These are phyloP conservation scores for Podila horticola DNA, from an alignment of 192 early-diverging fungal species.

Conservation along the genomic window DNA sequence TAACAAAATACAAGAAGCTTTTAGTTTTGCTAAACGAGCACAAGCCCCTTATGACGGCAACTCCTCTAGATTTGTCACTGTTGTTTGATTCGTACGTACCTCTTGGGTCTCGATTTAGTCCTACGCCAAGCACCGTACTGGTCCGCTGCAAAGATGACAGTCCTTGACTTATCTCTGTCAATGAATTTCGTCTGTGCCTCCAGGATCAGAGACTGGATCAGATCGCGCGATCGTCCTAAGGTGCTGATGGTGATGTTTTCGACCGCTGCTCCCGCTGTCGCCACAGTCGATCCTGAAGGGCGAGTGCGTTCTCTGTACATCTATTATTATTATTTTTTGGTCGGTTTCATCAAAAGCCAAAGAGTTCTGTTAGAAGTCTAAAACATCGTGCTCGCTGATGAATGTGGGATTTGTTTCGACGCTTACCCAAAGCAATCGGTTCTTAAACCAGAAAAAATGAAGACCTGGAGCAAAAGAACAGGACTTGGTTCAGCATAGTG, in stretches of 20 bases:
- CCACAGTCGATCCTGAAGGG: slow-evolving; percentile 29
- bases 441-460: slow-evolving; percentile 65
- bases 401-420: no score
- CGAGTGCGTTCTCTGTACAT: slow-evolving; percentile 52
- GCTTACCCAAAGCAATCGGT: slow-evolving; percentile 60
- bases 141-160: slow-evolving; percentile 73
- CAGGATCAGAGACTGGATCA: slow-evolving; percentile 61
- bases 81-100: slow-evolving; percentile 3
- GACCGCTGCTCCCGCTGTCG: slow-evolving; percentile 30
- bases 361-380: background rate
- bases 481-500: no score
- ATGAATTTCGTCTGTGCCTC: slow-evolving; percentile 66
- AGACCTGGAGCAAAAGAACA: slow-evolving; percentile 55
- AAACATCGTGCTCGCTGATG: no score
- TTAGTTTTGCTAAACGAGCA: background rate
- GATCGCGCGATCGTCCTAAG: slow-evolving; percentile 57
- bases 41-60: background rate
- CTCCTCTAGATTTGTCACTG: background rate
- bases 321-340: no score
- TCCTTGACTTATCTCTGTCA: slow-evolving; percentile 67
- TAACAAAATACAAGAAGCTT: background rate
- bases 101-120: slow-evolving; percentile 48
- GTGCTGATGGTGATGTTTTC: slow-evolving; percentile 68
- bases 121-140: slow-evolving; percentile 73
- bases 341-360: background rate